Evolutionary conservation across 129 eudicot species (phyloP).

Genomic region (Pseudognaphalium luteoalbum): DNA sequence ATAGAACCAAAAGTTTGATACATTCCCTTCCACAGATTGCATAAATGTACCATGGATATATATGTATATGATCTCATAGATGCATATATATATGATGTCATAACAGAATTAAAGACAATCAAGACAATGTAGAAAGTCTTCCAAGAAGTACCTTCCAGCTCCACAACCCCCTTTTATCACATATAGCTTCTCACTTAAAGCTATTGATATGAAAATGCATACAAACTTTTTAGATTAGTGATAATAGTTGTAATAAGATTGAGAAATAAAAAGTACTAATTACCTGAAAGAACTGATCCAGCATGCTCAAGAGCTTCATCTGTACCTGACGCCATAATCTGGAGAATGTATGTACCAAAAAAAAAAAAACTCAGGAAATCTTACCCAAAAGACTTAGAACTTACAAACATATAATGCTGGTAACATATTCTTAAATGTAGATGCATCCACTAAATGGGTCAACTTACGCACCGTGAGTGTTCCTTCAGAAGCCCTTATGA

Average conservation of each 20-base stretch:
- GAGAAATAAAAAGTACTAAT: not conserved
- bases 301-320: conserved; percentile 88
- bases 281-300: conserved; percentile 89
- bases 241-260: conserved; percentile 3
- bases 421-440: conserved; percentile 14
- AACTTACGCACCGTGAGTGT: conserved; percentile 79
- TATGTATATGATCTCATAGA: not conserved
- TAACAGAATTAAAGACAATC: conserved; percentile 17
- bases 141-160: conserved; percentile 81
- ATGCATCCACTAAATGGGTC: not conserved
- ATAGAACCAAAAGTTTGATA: conserved; percentile 15
- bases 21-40: not conserved
- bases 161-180: conserved; percentile 91
- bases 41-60: not conserved
- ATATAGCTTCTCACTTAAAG: conserved; percentile 95
- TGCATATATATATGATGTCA: not conserved
- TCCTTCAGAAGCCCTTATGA: conserved; percentile 84
- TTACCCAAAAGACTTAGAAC: conserved; percentile 10
- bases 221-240: conserved; percentile 6
- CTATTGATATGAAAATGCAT: conserved; percentile 45
- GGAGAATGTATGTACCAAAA: conserved; percentile 20
- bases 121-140: conserved; percentile 19
- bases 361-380: conserved; percentile 14
- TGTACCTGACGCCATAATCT: conserved; percentile 97
- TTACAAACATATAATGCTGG: conserved; percentile 15